Percentiles rank a stretch among this genome's conserved stretches.
phyloP scores from a whole-genome alignment of 83 land plant species.

The Thuja plicata region DNA sequence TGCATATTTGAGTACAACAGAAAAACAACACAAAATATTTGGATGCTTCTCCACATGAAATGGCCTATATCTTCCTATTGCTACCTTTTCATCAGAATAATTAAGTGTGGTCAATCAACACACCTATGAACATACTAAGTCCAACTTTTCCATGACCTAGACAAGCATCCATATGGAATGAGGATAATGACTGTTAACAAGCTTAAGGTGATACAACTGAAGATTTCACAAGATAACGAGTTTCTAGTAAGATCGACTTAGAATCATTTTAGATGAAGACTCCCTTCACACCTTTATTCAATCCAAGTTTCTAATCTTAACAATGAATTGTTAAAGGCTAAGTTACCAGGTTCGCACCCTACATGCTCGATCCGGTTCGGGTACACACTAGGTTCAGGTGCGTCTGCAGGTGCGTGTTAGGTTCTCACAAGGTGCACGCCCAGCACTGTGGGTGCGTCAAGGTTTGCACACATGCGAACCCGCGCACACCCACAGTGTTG shows the following conservation, averaged over 20 bases:
- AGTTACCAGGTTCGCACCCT: too few relatives aligned
- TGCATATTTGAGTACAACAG: background rate
- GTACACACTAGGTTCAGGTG: too few relatives aligned
- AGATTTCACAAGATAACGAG: background rate
- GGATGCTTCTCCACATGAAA: background rate
- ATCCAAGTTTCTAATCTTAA: background rate
- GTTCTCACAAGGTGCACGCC: too few relatives aligned
- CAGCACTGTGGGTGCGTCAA: too few relatives aligned
- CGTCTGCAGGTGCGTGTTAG: too few relatives aligned
- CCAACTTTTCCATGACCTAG: background rate
- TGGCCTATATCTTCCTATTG: background rate
- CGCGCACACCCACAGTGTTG: too few relatives aligned
- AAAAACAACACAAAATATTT: background rate
- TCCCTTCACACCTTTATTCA: background rate
- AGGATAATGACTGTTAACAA: background rate
- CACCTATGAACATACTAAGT: background rate
- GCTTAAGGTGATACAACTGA: background rate
- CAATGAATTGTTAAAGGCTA: background rate
- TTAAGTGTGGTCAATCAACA: background rate
- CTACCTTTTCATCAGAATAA: too few relatives aligned
- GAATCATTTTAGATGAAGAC: background rate
- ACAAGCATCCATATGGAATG: background rate
- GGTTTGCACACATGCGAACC: too few relatives aligned
- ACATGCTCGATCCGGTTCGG: too few relatives aligned
- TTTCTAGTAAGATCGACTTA: background rate